Percentiles rank a stretch among this genome's conserved stretches.
phyloP scores from a whole-genome alignment of 768 basidiomycete species.

The Gloeopeniophorella convolvens region DNA sequence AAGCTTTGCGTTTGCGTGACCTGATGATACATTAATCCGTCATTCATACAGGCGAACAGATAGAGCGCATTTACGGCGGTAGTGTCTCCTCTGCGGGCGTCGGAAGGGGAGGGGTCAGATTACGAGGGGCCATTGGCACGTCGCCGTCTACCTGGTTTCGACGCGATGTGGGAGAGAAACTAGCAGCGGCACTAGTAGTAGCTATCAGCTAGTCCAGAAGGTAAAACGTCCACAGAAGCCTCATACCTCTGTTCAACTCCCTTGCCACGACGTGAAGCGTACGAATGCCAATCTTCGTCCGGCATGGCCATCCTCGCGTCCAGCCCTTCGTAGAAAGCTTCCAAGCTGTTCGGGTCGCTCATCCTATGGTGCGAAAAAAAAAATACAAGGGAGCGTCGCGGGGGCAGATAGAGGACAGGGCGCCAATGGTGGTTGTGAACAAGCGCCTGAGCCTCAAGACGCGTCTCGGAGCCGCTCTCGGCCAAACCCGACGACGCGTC shows the following conservation, averaged over 20 bases:
- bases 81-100: too few relatives aligned
- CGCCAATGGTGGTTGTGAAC: too few relatives aligned
- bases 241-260: not conserved
- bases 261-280: not conserved
- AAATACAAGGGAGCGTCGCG: too few relatives aligned
- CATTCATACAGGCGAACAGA: not conserved
- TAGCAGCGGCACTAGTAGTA: not conserved
- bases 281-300: not conserved
- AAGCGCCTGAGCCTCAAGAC: too few relatives aligned
- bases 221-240: too few relatives aligned
- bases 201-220: too few relatives aligned
- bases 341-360: conserved; percentile 1
- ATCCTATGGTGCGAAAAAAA: too few relatives aligned
- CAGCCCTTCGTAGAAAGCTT: conserved; percentile 18
- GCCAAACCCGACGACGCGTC: not conserved
- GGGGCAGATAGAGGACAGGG: too few relatives aligned
- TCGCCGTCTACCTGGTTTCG: too few relatives aligned
- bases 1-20: conserved; percentile 6
- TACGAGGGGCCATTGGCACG: too few relatives aligned
- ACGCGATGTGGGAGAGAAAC: not conserved
- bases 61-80: conserved; percentile 4
- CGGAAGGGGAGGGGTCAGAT: too few relatives aligned
- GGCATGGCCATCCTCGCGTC: conserved; percentile 18
- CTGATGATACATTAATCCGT: conserved; percentile 2
- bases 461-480: too few relatives aligned